Evolutionary conservation across 495 filamentous ascomycete genomes (phyloP).

Genomic region (Podospora pseudopauciseta): DNA sequence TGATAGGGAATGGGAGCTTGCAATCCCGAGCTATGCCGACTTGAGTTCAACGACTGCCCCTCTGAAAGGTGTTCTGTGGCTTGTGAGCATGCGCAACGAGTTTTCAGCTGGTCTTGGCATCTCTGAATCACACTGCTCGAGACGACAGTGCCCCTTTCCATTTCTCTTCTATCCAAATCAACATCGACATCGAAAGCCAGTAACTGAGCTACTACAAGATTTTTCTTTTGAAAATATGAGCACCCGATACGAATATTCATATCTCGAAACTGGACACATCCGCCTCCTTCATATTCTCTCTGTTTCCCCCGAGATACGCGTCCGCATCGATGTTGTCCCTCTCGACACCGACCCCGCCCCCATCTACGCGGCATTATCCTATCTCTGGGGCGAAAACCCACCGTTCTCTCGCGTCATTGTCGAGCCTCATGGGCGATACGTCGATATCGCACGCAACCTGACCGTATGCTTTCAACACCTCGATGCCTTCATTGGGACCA

Average conservation of each 20-base stretch:
- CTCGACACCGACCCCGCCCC: neutral
- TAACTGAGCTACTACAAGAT: neutral
- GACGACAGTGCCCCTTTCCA: neutral
- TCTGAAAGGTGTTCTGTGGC: neutral
- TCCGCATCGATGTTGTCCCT: constrained; percentile 9
- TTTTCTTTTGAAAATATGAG: neutral
- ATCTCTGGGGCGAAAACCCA: constrained; percentile 6
- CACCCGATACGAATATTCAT: neutral
- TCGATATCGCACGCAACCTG: neutral
- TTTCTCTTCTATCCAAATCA: neutral
- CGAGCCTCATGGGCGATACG: neutral
- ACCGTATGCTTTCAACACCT: neutral
- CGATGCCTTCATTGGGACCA: neutral
- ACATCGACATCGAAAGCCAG: neutral
- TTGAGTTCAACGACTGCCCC: neutral
- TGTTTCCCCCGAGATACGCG: constrained; percentile 5
- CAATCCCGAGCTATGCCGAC: neutral
- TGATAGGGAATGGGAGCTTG: neutral
- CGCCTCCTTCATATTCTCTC: constrained; percentile 12
- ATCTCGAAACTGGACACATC: constrained; percentile 1
- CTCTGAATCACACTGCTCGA: neutral
- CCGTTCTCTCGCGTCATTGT: constrained; percentile 1
- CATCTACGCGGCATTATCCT: constrained; percentile 8
- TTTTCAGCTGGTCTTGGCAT: neutral
- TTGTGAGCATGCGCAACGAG: neutral